A percentile compares a stretch with the other conserved stretches of the same genome.
Conservation (phyloP, 805 yeast species). For the Danielia reshetovae region DNA sequence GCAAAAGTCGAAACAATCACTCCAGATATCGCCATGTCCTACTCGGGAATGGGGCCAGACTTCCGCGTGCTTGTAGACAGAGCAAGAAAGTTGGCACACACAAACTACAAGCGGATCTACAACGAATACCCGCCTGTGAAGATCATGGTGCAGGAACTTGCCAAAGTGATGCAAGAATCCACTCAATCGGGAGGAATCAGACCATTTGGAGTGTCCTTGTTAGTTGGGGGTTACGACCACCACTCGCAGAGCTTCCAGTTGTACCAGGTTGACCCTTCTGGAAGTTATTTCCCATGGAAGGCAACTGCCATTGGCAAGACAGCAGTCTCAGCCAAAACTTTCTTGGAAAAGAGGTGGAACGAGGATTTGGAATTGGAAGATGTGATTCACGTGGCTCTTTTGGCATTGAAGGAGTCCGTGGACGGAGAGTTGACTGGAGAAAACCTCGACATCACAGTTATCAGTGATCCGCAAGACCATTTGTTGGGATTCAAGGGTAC, state of each 20-base stretch:
- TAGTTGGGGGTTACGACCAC: conserved; percentile 93
- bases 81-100: conserved; percentile 89
- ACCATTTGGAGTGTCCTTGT: conserved; percentile 94
- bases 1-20: conserved; percentile 80
- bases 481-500: conserved; percentile 85
- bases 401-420: conserved; percentile 92
- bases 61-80: conserved; percentile 91
- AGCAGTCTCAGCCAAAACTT: conserved; percentile 93
- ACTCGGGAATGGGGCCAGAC: conserved; percentile 99
- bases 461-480: conserved; percentile 79
- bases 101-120: conserved; percentile 87
- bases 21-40: conserved; percentile 95
- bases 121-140: conserved; percentile 97
- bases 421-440: conserved; percentile 98
- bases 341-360: conserved; percentile 96
- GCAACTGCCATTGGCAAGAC: conserved; percentile 99
- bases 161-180: conserved; percentile 97
- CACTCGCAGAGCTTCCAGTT: conserved; percentile 64
- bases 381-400: conserved; percentile 92
- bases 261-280: conserved; percentile 97
- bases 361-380: conserved; percentile 96
- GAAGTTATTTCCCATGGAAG: conserved; percentile 98
- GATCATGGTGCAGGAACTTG: conserved; percentile 89
- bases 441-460: conserved; percentile 86
- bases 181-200: conserved; percentile 98